Evolutionary conservation across 176 grass and related monocot species (phyloP), one percentile per base, ranked within the genome.

Genomic region (Pontederia paniculata): DNA sequence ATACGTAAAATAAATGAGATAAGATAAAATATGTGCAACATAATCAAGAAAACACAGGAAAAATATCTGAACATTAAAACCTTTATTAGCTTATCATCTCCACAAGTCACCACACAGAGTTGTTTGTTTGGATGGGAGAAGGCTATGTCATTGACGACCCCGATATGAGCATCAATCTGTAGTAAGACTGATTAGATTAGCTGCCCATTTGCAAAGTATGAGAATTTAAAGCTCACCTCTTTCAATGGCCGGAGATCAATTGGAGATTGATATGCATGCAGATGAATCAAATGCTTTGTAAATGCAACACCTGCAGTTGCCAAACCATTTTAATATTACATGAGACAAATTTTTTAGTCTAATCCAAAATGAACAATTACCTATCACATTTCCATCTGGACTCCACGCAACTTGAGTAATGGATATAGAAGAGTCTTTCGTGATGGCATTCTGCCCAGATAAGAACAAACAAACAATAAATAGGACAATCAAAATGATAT

Each of bases 41-140:
- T 21, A 25, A 43, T 17, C 48, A 28, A 71, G 19, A 59, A 37
- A 46, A 48, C 10, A 45, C 54, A 54, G 54, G 14, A 59, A n/a
- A 55, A 23, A 9, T 61, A 64, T 44, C 65, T 47, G 58, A 53
- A 12, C 21, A 68, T 25, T 58, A 66, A 63, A 76, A 81, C 93
- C 77, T 82, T 98, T 71, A 98, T 93, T 44, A 84, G 72, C 71
- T 82, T 98, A 83, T 98, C 94, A 82, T 98, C 94, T 73, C 94
- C 94, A 75, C 94, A 98, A 63, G 87, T 98, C 12, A 91, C 79
- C 63, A 98, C 77, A 60, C 86, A 98, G 46, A 75, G 69, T 72
- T 82, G 80, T 54, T 98, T 88, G 50, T 88, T 82, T 77, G 83
- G 86, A 52, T 74, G 78, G 22, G 87, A 87, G 65, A 98, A 98